A percentile compares a stretch with the other conserved stretches of the same genome.
Conservation (phyloP, 2,329 filamentous ascomycete species). For the Paecilomyces formosus region DNA sequence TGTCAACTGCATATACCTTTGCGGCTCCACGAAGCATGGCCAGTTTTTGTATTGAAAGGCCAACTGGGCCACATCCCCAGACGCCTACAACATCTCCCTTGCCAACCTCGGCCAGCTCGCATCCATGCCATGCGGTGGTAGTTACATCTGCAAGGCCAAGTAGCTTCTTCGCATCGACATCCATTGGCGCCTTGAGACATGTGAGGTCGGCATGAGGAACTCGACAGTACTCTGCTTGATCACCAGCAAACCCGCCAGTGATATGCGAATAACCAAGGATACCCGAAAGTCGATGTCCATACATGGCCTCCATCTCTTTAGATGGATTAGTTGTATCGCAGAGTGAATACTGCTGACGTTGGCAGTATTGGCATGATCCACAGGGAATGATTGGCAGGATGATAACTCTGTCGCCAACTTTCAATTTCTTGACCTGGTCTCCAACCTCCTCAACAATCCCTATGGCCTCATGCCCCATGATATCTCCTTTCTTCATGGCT, state of each 20-base stretch:
- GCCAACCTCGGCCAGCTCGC: conserved; percentile 22
- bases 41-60: conserved; percentile 21
- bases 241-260: conserved; percentile 27
- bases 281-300: conserved; percentile 22
- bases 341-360: conserved; percentile 21
- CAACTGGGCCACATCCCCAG: conserved; percentile 25
- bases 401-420: conserved; percentile 20
- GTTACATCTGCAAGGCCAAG: conserved; percentile 24
- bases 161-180: conserved; percentile 19
- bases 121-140: conserved; percentile 25
- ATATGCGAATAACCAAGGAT: conserved; percentile 24
- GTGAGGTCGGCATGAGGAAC: conserved; percentile 26
- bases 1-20: conserved; percentile 27
- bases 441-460: conserved; percentile 21
- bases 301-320: conserved; percentile 17
- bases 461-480: conserved; percentile 24
- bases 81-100: conserved; percentile 22
- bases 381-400: conserved; percentile 24
- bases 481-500: conserved; percentile 19
- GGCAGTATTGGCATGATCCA: conserved; percentile 23
- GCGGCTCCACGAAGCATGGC: conserved; percentile 21
- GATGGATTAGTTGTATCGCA: conserved; percentile 24
- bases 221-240: conserved; percentile 29
- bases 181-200: conserved; percentile 19
- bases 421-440: conserved; percentile 12